Base-by-base conservation (phyloP, 768 basidiomycete genomes). In the Russula earlei region DNA sequence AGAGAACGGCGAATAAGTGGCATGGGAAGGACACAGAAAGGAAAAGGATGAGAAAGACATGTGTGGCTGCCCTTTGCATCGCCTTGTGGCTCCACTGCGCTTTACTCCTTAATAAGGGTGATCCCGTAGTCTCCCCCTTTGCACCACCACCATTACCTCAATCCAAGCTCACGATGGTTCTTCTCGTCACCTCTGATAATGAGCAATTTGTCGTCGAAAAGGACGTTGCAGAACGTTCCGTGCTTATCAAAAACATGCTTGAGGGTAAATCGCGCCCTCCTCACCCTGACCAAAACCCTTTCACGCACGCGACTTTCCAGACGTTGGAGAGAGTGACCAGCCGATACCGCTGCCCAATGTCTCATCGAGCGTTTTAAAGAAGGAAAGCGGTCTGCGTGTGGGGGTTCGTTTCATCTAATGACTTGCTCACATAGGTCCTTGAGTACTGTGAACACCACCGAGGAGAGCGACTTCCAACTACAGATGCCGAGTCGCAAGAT, bases 381-480 rank as follows among this genome's bases (percentile, higher is more conserved):
- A 95, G 85, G 92, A 86, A 43, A 51, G 71, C 64, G 15, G 7
- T 11, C 12, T n/a, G 25, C 14, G 2, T 49, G 48, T 17, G 24
- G 12, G 17, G 6, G 19, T 56, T 34, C 48, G 34, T 38, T 20
- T 55, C 40, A 48, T 50, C 37, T 54, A 52, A 11, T n/a, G 40
- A 47, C 36, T 38, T 37, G 6, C 38, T 19, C 12, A 47, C 49
- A 8, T 61, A 99, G 91, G 94, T 98, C 58, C 78, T 99, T 29
- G 95, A 99, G 69, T 99, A 96, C 79, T 98, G 96, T 80, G 94
- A 97, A 67, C 94, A 98, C 73, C 96, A 99, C 74, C 87, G 91
- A 64, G 87, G 87, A 62, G 96, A 99, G 72, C 92, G 94, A n/a
- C 80, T 97, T 38, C 96, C 96, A 17, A 77, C 85, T 38, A 78